Evolutionary conservation across 1,284 basidiomycete species (phyloP), one percentile per base, ranked within the genome.

Genomic region (Microbotryum intermedium): DNA sequence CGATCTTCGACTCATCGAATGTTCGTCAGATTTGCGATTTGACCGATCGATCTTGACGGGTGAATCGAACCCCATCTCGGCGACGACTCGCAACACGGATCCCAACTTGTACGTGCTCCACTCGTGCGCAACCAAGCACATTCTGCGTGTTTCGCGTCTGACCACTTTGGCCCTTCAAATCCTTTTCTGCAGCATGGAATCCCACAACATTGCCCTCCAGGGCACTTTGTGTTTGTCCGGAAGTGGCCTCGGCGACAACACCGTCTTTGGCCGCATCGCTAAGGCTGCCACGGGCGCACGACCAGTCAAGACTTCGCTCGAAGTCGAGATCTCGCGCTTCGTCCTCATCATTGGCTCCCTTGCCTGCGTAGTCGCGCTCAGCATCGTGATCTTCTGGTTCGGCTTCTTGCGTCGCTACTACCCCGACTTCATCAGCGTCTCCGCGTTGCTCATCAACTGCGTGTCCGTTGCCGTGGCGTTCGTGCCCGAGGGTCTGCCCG

Each of bases 31-130:
- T 65, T 73, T 83, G 56, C 79, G 79, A 53, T 80, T 85, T 55
- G 84, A 85, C 69, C 79, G 83, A 34, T 79, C 82, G 3, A 79
- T 85, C n/a, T 76, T 85, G 46, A 86, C 84, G 0, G 84, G 84
- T 74, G 80, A 74, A 53, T 77, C 75, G 25, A 80, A 84, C 55
- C 80, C 82, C 67, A 76, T 85, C 43, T 71, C 78, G 1, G 82
- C 77, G 1, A 76, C 77, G 2, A 71, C 82, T 48, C 79, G 82
- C 26, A 70, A 72, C 18, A 82, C 81, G 3, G 80, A 82, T 13
- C 74, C 79, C 23, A 85, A 83, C 60, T 59, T 54, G 55, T 51
- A 26, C 16, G 55, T 39, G 34, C 34, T 16, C 11, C 34, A 16
- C 34, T 39, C 34, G 34, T 18, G 11, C 34, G 18, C 34, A 39